phyloP scores from a whole-genome alignment of 306 rosid genomes.

The Prosopis cineraria region DNA sequence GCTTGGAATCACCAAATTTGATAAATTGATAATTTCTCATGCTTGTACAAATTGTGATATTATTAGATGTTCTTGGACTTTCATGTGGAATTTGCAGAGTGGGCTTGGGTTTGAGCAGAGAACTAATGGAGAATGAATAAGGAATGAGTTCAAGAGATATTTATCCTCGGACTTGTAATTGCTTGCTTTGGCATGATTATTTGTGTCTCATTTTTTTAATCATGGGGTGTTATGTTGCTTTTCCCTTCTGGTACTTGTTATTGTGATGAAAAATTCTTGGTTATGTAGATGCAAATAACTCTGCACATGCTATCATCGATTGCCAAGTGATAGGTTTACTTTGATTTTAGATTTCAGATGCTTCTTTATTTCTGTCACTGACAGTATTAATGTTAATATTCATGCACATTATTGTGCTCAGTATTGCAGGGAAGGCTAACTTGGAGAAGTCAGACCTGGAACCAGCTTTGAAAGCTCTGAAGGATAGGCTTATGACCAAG shows the following conservation, averaged over 20 bases:
- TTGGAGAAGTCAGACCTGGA: constrained; percentile 94
- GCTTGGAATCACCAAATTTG: constrained; percentile 5
- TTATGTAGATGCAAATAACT: constrained; percentile 20
- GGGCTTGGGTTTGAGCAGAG: background rate
- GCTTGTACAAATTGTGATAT: too few species aligned
- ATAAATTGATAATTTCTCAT: background rate
- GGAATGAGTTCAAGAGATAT: background rate
- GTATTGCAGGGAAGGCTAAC: constrained; percentile 97
- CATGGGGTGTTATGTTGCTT: constrained; percentile 3
- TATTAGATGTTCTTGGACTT: background rate
- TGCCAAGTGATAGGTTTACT: background rate
- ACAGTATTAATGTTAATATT: constrained; percentile 23
- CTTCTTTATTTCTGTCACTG: constrained; percentile 20
- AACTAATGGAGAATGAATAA: constrained; percentile 14
- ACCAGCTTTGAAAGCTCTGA: constrained; percentile 94
- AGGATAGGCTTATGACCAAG: constrained; percentile 99
- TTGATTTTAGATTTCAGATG: background rate
- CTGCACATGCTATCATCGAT: background rate
- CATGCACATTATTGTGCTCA: constrained; percentile 39
- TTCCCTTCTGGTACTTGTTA: constrained; percentile 12
- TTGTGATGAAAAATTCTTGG: background rate
- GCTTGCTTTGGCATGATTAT: background rate
- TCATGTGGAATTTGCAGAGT: background rate
- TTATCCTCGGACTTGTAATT: constrained; percentile 8
- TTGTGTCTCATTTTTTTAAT: background rate